phyloP scores from a whole-genome alignment of 495 filamentous ascomycete species.

The Lophium mytilinum region DNA sequence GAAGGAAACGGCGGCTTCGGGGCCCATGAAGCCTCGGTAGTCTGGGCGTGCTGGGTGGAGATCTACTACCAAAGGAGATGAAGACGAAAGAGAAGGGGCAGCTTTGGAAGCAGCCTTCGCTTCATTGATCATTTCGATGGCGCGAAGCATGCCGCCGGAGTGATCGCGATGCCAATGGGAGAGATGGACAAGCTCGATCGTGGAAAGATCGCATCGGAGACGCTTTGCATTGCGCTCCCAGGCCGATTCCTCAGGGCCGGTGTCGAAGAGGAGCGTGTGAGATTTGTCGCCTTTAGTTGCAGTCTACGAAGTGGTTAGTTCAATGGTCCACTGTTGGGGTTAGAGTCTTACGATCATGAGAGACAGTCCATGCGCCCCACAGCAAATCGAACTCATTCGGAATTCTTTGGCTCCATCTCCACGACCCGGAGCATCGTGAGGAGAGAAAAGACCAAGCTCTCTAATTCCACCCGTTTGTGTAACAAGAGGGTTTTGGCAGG shows the following conservation, averaged over 20 bases:
- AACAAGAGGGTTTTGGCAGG: constrained; percentile 45
- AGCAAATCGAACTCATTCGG: constrained; percentile 37
- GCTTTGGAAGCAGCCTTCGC: constrained; percentile 15
- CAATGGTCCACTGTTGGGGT: background rate
- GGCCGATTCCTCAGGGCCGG: constrained; percentile 48
- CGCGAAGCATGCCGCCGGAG: constrained; percentile 48
- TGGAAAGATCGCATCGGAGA: constrained; percentile 39
- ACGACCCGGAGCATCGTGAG: too few relatives aligned
- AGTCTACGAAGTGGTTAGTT: constrained; percentile 33
- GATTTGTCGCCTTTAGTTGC: constrained; percentile 44
- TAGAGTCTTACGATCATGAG: constrained; percentile 41
- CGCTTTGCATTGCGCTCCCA: constrained; percentile 50
- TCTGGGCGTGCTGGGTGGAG: constrained; percentile 49
- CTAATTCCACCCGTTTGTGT: constrained; percentile 1
- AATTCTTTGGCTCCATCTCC: too few relatives aligned
- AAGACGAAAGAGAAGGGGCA: background rate
- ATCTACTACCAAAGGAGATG: constrained; percentile 37
- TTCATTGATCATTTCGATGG: constrained; percentile 39
- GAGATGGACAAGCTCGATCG: constrained; percentile 34
- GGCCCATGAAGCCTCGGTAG: constrained; percentile 44
- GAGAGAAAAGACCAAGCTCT: too few relatives aligned
- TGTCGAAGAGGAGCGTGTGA: constrained; percentile 52
- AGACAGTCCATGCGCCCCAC: constrained; percentile 52
- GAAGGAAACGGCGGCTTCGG: constrained; percentile 40
- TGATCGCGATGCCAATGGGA: constrained; percentile 60